Base-by-base conservation (phyloP, 2,329 filamentous ascomycete genomes). In the Fusarium tricinctum region DNA sequence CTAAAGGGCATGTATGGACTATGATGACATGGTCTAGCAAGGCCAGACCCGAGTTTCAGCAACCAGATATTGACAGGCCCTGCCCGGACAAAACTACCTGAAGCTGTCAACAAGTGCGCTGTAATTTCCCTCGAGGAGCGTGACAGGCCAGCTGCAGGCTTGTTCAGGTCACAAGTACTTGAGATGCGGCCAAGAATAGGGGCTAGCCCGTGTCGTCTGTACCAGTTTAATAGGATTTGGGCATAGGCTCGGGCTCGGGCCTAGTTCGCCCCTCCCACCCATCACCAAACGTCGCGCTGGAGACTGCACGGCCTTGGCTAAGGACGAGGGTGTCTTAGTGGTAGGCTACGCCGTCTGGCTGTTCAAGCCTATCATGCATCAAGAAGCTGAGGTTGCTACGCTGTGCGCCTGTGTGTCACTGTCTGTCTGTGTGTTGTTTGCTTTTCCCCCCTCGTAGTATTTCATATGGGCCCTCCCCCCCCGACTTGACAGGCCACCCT, bases 391-490 rank as follows among this genome's bases (percentile, higher is more conserved):
- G 38, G 20, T 59, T 64, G 46, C 45, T 64, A 60, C 28, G 49
- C 28, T 58, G 50, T 63, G 55, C 56, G 64, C 56, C 8, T n/a
- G 35, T 38, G 35, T 38, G 35, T 38, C 15, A 38, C 26, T 45
- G 23, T 50, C 30, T 46, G 28, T 30, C 60, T 65, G 47, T 66
- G 59, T 64, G 66, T 57, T 64, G 59, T 59, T 65, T 61, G 67
- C 48, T 54, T 54, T 64, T 66, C 64, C 44, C 51, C 44, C 50
- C 59, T 47, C 40, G 48, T 46, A 56, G 66, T 74, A 74, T 69
- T 74, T 74, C 61, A 74, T 59, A 53, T 71, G 62, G 58, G 61
- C 59, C 60, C 50, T 20, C 45, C 57, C 66, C 69, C 66, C 68
- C 35, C 35, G n/a, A 39, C 32, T 58, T 53, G 52, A 58, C 58